These are phyloP conservation scores for Microcos paniculata DNA, from an alignment of 345 rosid species.

Conservation along the genomic window DNA sequence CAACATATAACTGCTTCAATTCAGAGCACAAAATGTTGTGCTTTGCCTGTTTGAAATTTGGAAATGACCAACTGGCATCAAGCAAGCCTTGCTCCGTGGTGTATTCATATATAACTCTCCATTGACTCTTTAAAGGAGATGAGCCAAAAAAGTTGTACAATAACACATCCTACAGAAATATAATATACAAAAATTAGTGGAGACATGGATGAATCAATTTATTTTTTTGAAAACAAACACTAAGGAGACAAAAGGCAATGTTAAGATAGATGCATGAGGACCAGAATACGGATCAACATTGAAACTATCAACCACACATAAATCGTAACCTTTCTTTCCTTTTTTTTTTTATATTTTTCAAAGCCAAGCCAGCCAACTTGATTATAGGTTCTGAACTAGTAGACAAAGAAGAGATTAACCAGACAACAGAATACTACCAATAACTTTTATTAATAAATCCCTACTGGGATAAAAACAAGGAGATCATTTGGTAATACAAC, in stretches of 20 bases:
- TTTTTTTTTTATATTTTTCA: too few relatives aligned
- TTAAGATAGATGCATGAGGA: too few relatives aligned
- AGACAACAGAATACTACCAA: too few relatives aligned
- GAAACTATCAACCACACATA: too few relatives aligned
- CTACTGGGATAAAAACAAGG: neutral
- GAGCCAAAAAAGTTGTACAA: constrained; percentile 52
- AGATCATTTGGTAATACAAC: neutral
- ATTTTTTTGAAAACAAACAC: neutral
- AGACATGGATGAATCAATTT: neutral
- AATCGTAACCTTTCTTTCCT: too few relatives aligned
- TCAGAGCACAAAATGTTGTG: constrained; percentile 50
- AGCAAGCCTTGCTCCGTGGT: constrained; percentile 34
- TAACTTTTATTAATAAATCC: too few relatives aligned
- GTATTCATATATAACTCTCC: constrained; percentile 52
- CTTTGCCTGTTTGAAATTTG: constrained; percentile 32
- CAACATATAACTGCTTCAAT: constrained; percentile 51
- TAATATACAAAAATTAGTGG: neutral
- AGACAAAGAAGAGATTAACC: too few relatives aligned
- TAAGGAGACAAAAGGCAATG: neutral
- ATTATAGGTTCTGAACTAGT: too few relatives aligned
- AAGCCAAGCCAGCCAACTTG: too few relatives aligned
- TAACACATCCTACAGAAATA: constrained; percentile 42
- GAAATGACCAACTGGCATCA: constrained; percentile 23
- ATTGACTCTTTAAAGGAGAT: constrained; percentile 40
- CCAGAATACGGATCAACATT: too few relatives aligned